Base-by-base conservation (phyloP, 2,329 filamentous ascomycete species). In the Ophiocordyceps polyrhachis-furcata region DNA sequence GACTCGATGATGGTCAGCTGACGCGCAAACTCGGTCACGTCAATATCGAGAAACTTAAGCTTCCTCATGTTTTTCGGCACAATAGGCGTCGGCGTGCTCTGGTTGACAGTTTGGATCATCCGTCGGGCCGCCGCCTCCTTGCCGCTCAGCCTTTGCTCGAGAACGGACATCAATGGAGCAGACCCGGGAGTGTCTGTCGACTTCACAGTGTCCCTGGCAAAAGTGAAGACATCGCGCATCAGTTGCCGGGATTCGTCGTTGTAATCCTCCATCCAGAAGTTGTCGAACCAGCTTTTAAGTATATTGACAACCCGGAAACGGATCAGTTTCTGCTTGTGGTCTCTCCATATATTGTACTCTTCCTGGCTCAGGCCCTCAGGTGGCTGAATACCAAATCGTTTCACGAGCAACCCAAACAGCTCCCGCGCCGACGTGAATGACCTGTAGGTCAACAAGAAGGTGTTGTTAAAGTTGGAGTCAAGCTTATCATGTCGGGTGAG, bases 51-150 rank as follows among this genome's bases (percentile, higher is more conserved):
- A 65, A 98, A 96, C 62, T 96, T 98, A 53, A 98, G 74, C 64
- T 95, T 98, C 74, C 91, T 95, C 87, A 98, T 93, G 61, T 96
- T 95, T 72, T 94, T 95, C 1, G 91, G 91, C 60, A 95, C 78
- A 57, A 96, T 95, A 1, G 91, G 86, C 32, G 82, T 68, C 4
- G 91, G 89, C 1, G 84, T 83, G 49, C 84, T 81, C 53, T 81
- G 80, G 58, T 79, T 89, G 50, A 91, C 69, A 0, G 87, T 96
- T 49, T 91, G 79, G 17, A 98, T 80, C 58, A 98, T 74, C 31
- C 85, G 79, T 57, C 93, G 88, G 11, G 81, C 81, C 19, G 84
- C 81, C 15, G 82, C 82, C 51, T 96, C 91, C 58, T 93, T 87
- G 47, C 91, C 89, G 49, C 76, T 81, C 50, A 94, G 70, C 35